Evolutionary conservation across 345 rosid species (phyloP).

Genomic region (Brassica rapa): DNA sequence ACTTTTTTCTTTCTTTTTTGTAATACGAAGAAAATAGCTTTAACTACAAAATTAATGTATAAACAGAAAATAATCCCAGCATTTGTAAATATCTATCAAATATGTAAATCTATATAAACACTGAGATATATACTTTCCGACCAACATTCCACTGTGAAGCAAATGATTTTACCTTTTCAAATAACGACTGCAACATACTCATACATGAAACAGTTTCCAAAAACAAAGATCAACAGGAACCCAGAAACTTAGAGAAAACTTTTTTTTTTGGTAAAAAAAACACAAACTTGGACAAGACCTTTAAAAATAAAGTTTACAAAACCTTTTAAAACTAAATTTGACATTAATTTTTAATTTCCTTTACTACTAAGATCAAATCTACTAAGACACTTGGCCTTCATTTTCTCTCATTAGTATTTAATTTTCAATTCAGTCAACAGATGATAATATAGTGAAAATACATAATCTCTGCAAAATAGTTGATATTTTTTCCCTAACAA

Average conservation of each 20-base stretch:
- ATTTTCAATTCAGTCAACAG: not conserved
- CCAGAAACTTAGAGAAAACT: too few relatives aligned
- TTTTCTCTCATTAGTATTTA: not conserved
- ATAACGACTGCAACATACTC: not conserved
- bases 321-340: not conserved
- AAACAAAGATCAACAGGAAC: not conserved
- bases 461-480: not conserved
- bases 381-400: not conserved
- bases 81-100: not conserved
- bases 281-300: too few relatives aligned
- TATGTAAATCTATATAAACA: too few relatives aligned
- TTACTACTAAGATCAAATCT: not conserved
- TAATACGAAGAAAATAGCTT: too few relatives aligned
- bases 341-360: not conserved
- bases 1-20: too few relatives aligned
- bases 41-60: not conserved
- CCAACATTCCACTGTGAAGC: not conserved
- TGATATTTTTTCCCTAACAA: not conserved
- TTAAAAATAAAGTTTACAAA: too few relatives aligned
- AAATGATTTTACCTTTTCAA: not conserved
- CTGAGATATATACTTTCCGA: not conserved
- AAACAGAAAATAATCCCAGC: too few relatives aligned
- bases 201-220: too few relatives aligned
- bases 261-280: not conserved
- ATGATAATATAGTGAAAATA: not conserved